A percentile compares a stretch with the other conserved stretches of the same genome.
These are phyloP conservation scores for Kluyveromyces lactis DNA, from an alignment of 805 yeast species.

Conservation along the genomic window DNA sequence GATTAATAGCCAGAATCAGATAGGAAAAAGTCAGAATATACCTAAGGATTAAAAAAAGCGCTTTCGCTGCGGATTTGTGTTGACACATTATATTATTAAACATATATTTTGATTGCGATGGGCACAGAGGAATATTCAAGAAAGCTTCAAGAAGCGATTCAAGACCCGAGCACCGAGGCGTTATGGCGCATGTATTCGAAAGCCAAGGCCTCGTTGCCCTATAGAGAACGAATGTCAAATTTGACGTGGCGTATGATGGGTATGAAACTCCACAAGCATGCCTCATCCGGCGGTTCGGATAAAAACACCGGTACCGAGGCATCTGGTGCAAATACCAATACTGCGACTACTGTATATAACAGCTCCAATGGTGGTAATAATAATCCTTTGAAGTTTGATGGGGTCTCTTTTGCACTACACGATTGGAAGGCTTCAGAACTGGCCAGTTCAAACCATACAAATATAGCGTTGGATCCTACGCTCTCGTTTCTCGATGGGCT, in stretches of 20 bases:
- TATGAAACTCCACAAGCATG: slow-evolving; percentile 26
- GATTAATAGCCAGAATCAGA: no score
- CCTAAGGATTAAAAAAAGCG: no score
- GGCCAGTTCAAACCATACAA: background rate
- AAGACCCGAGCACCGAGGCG: slow-evolving; percentile 39
- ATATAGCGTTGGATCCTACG: background rate
- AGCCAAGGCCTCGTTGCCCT: slow-evolving; percentile 69
- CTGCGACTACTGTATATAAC: no score
- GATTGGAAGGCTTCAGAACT: background rate
- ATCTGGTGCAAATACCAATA: no score
- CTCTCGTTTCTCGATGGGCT: slow-evolving; percentile 1
- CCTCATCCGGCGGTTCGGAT: background rate
- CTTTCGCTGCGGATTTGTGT: no score
- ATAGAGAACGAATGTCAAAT: slow-evolving; percentile 71
- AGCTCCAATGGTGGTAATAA: background rate
- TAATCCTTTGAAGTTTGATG: background rate
- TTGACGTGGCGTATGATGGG: slow-evolving; percentile 84
- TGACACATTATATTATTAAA: no score
- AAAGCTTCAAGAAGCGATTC: slow-evolving; percentile 20
- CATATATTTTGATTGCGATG: no score
- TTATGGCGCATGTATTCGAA: slow-evolving; percentile 78
- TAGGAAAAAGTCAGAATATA: no score
- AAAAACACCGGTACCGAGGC: no score
- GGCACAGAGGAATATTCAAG: slow-evolving; percentile 4
- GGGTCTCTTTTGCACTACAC: background rate